Base-by-base conservation (phyloP, 768 basidiomycete genomes). In the Terana coerulea region DNA sequence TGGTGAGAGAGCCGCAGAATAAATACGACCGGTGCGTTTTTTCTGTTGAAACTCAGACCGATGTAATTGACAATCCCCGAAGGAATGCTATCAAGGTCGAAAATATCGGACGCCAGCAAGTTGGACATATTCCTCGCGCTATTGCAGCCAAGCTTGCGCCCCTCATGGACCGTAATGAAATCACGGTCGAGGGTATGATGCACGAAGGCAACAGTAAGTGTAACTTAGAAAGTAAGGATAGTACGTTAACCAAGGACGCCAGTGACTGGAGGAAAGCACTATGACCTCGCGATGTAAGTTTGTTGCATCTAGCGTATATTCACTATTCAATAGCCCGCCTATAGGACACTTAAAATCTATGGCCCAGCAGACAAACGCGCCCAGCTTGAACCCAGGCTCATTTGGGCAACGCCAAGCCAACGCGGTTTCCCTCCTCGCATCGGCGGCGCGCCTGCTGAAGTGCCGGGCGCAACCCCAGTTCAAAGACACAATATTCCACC, bases 71-170 rank as follows among this genome's bases (percentile, higher is more conserved):
- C 43, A 1, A n/a, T 41, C 3, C 7, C 25, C 25, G 15, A 48
- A 89, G 86, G 25, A 89, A 91, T 65, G 86, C 88, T 1, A 84
- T 91, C 22, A 80, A 89, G 71, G 91, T 94, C 24, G 74, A 79
- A 63, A 95, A 95, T 61, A 91, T 92, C 35, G 73, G 76, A 1
- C 72, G 74, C 1, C 69, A 69, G 11, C 86, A 92, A 76, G 91
- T 95, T 2, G 92, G 92, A 1, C 92, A 94, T 67, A 63, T 94
- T 21, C 84, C 88, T 1, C 75, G 78, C 29, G 69, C 67, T 19
- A 74, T 85, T 11, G 88, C 80, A 0, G 47, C 64, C 0, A 76
- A 78, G 58, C 71, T 94, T 15, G 77, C 91, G 4, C 83, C 87
- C 1, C 70, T 93, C 21, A 76, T 94, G 44, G 92, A 95, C 63